Evolutionary conservation across 2,329 filamentous ascomycete species (phyloP).

Genomic region (Lachnum nothofagi): DNA sequence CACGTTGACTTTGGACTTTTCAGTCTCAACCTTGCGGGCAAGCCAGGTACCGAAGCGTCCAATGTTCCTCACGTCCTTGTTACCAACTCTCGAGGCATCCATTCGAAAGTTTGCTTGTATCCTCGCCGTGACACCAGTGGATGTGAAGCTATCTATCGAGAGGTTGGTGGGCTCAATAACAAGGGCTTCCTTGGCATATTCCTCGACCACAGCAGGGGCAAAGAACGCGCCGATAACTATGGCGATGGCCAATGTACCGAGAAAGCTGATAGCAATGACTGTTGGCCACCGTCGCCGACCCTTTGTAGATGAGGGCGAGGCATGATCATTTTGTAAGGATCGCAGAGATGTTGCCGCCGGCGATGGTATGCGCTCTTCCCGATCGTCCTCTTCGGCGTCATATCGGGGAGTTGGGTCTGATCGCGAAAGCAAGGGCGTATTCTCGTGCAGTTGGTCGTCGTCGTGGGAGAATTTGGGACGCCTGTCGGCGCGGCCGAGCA

Average conservation of each 20-base stretch:
- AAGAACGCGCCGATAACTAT: constrained; percentile 79
- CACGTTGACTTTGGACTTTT: constrained; percentile 66
- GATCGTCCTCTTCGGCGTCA: constrained; percentile 26
- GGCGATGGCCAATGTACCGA: constrained; percentile 57
- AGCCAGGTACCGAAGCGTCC: constrained; percentile 77
- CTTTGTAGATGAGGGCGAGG: constrained; percentile 31
- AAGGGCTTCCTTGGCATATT: constrained; percentile 79
- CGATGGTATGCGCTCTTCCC: constrained; percentile 24
- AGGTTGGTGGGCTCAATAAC: constrained; percentile 79
- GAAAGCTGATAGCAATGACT: constrained; percentile 62
- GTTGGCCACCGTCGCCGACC: constrained; percentile 65
- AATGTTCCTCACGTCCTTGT: constrained; percentile 65
- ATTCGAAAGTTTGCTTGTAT: constrained; percentile 78
- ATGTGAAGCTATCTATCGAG: constrained; percentile 78
- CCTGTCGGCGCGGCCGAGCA: constrained; percentile 23
- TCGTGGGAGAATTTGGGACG: constrained; percentile 23
- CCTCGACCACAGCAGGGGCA: constrained; percentile 71
- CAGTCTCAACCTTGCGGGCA: constrained; percentile 68
- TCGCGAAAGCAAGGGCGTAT: constrained; percentile 33
- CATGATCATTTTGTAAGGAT: constrained; percentile 30
- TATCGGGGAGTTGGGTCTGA: constrained; percentile 28
- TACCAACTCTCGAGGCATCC: constrained; percentile 70
- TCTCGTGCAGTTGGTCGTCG: constrained; percentile 27
- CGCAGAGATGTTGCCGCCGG: constrained; percentile 34
- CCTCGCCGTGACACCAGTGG: constrained; percentile 70